A percentile compares a stretch with the other conserved stretches of the same genome.
Evolutionary conservation across 2,329 filamentous ascomycete species (phyloP).

Genomic region (Calonectria leucothoes): DNA sequence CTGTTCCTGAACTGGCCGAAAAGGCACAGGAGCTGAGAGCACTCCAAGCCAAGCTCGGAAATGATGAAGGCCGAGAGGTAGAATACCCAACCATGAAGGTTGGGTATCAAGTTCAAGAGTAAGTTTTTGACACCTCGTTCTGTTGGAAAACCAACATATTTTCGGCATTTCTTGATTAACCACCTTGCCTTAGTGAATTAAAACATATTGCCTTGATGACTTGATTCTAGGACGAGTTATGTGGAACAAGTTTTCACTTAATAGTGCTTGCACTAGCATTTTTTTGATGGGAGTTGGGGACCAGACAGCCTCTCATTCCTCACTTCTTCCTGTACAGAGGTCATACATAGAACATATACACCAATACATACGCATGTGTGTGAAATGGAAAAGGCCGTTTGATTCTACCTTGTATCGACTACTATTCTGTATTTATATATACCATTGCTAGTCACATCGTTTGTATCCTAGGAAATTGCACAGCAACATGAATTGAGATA

Average conservation of each 20-base stretch:
- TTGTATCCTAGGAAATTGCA: background rate
- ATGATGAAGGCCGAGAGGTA: conserved; percentile 63
- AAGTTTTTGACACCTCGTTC: conserved; percentile 39
- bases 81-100: conserved; percentile 67
- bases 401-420: background rate
- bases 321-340: no score
- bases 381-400: no score
- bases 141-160: background rate
- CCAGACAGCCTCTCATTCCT: no score
- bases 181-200: conserved; percentile 55
- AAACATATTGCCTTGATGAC: conserved; percentile 66
- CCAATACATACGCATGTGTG: no score
- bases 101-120: conserved; percentile 69
- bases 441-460: background rate
- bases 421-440: background rate
- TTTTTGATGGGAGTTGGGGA: background rate
- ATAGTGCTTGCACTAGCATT: background rate
- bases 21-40: conserved; percentile 57
- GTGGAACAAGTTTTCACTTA: no score
- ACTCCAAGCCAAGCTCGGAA: conserved; percentile 60
- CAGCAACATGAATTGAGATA: background rate
- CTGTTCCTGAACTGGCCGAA: conserved; percentile 60
- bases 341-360: no score
- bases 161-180: conserved; percentile 15
- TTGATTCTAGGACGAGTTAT: conserved; percentile 34